Percentiles rank a stretch among this genome's conserved stretches.
Evolutionary conservation across 345 rosid species (phyloP).

Genomic region (Brassica incana): DNA sequence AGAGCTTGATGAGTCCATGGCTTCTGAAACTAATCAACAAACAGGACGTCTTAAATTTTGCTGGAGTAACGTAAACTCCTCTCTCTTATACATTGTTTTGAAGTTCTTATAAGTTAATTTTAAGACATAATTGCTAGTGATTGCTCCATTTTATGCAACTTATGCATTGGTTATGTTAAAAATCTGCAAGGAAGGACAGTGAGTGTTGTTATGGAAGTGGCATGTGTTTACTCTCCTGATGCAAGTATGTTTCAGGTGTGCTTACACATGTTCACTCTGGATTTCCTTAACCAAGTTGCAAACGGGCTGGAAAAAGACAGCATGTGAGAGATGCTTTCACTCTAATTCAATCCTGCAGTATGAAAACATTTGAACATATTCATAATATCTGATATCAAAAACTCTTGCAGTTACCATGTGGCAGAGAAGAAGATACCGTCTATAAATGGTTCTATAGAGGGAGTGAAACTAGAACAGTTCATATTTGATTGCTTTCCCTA

Average conservation of each 20-base stretch:
- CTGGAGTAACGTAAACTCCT: constrained; percentile 86
- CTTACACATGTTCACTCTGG: constrained; percentile 96
- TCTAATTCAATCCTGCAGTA: not conserved
- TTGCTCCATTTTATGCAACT: constrained; percentile 5
- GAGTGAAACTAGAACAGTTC: constrained; percentile 92
- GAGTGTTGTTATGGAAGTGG: not conserved
- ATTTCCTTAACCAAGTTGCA: constrained; percentile 95
- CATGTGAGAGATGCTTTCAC: constrained; percentile 53
- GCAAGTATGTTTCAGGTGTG: constrained; percentile 64
- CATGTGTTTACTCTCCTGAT: not conserved
- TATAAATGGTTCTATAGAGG: constrained; percentile 68
- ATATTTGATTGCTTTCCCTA: constrained; percentile 93
- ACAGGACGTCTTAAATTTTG: constrained; percentile 97
- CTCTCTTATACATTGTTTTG: not conserved
- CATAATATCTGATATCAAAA: constrained; percentile 1
- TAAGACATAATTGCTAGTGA: not conserved
- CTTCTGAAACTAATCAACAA: constrained; percentile 83
- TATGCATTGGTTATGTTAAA: not conserved
- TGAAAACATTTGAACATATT: constrained; percentile 1
- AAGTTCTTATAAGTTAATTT: not conserved
- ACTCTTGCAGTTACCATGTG: constrained; percentile 62
- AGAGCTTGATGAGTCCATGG: constrained; percentile 79
- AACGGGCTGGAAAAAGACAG: constrained; percentile 96
- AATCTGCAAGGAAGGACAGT: not conserved
- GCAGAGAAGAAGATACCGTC: constrained; percentile 97